phyloP scores from a whole-genome alignment of 495 filamentous ascomycete species.

The Talaromyces proteolyticus region DNA sequence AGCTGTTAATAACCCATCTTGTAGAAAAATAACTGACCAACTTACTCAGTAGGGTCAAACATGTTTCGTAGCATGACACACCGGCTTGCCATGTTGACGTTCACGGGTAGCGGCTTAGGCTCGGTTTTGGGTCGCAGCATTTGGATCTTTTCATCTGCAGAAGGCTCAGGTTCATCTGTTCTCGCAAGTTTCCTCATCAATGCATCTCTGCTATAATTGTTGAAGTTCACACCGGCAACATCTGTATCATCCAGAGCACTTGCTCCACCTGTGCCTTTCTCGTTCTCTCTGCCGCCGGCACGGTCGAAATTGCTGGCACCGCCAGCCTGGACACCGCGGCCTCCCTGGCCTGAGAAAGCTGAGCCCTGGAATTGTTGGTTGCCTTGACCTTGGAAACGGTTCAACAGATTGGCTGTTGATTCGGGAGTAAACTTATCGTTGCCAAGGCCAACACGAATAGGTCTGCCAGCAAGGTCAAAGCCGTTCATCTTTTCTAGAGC shows the following conservation, averaged over 20 bases:
- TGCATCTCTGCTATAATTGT: constrained; percentile 94
- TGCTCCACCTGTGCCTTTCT: constrained; percentile 83
- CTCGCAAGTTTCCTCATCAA: constrained; percentile 97
- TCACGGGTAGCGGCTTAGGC: constrained; percentile 72
- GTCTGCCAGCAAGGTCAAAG: constrained; percentile 95
- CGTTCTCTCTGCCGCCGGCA: constrained; percentile 81
- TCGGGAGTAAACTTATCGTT: constrained; percentile 99
- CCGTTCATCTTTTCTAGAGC: constrained; percentile 99
- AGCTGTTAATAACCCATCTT: constrained; percentile 32
- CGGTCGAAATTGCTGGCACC: constrained; percentile 83
- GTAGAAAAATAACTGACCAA: constrained; percentile 13
- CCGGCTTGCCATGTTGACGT: constrained; percentile 87
- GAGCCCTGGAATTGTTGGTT: constrained; percentile 86
- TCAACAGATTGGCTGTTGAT: constrained; percentile 83
- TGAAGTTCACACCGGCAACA: constrained; percentile 97
- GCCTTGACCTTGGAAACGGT: constrained; percentile 78
- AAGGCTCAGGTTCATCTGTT: constrained; percentile 76
- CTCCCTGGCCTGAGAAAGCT: constrained; percentile 85
- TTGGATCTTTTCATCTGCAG: constrained; percentile 60
- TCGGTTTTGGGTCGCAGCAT: constrained; percentile 76
- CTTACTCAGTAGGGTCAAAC: constrained; percentile 90
- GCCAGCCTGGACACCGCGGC: constrained; percentile 80
- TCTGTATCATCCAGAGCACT: constrained; percentile 98
- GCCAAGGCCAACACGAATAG: constrained; percentile 97
- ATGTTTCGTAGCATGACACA: constrained; percentile 94